These are phyloP conservation scores for Chaetomiaceae sp. DNA, from an alignment of 2,329 filamentous ascomycete species.

Conservation along the genomic window DNA sequence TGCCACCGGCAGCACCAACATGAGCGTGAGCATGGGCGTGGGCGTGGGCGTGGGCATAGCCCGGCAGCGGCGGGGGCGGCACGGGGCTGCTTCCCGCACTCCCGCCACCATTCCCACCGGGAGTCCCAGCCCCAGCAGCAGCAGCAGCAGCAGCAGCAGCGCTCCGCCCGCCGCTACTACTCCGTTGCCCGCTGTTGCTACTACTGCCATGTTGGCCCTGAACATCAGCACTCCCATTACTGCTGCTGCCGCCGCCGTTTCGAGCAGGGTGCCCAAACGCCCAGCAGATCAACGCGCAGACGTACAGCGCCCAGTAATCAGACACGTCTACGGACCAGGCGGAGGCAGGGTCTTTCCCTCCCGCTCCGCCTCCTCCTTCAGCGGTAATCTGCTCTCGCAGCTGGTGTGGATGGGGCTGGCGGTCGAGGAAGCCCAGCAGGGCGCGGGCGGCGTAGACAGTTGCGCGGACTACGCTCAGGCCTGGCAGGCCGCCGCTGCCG, in stretches of 20 bases:
- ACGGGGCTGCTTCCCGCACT: neutral
- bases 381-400: neutral
- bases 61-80: no score
- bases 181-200: neutral
- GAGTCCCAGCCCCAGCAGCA: no score
- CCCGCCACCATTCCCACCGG: neutral
- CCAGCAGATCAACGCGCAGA: conserved; percentile 57
- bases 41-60: no score
- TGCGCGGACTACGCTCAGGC: conserved; percentile 41
- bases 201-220: neutral
- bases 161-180: neutral
- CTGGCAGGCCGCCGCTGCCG: conserved; percentile 31
- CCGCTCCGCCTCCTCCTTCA: neutral
- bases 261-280: conserved; percentile 42
- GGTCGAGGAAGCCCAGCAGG: conserved; percentile 43
- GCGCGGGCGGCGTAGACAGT: conserved; percentile 49
- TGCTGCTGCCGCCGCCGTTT: conserved; percentile 1
- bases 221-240: neutral
- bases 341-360: neutral
- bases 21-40: no score
- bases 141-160: no score
- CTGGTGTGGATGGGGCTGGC: conserved; percentile 19
- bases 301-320: conserved; percentile 54
- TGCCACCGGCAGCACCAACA: neutral
- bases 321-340: conserved; percentile 39